Percentiles rank a stretch among this genome's conserved stretches.
phyloP scores from a whole-genome alignment of 768 basidiomycete genomes.

The Paxillus rubicundulus region DNA sequence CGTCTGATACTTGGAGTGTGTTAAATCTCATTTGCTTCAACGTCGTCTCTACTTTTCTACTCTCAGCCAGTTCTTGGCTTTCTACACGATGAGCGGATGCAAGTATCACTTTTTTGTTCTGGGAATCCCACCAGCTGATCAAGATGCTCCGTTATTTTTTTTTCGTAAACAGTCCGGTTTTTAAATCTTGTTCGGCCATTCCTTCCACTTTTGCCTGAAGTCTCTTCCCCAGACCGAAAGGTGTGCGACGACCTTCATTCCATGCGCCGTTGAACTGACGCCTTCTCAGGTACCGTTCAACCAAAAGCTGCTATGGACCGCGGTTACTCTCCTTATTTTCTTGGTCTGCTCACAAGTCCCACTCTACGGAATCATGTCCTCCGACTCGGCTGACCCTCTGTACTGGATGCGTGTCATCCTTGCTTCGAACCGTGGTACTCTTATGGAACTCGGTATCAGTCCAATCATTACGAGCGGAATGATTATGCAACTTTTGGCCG shows the following conservation, averaged over 20 bases:
- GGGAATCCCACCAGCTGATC: background rate
- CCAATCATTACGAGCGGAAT: constrained; percentile 98
- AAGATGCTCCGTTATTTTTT: constrained; percentile 6
- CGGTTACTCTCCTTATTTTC: constrained; percentile 98
- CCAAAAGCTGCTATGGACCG: constrained; percentile 98
- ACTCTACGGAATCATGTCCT: constrained; percentile 99
- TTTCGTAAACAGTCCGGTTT: constrained; percentile 74
- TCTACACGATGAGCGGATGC: constrained; percentile 76
- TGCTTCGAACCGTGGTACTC: constrained; percentile 95
- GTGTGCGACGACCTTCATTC: constrained; percentile 39
- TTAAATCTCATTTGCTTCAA: constrained; percentile 16
- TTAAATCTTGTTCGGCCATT: constrained; percentile 98
- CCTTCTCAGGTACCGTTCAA: constrained; percentile 85
- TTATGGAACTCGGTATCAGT: constrained; percentile 99
- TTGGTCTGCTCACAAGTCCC: constrained; percentile 99
- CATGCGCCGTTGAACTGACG: constrained; percentile 3
- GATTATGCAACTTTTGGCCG: constrained; percentile 99
- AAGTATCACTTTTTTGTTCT: constrained; percentile 32
- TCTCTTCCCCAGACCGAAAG: constrained; percentile 97
- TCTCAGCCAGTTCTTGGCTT: constrained; percentile 22
- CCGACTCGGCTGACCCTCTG: constrained; percentile 97
- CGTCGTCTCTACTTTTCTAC: constrained; percentile 15
- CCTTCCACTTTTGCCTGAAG: constrained; percentile 94
- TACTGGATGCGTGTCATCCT: constrained; percentile 99
- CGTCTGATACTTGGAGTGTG: constrained; percentile 25